A percentile compares a stretch with the other conserved stretches of the same genome.
Conservation (phyloP, 306 rosid genomes). For the Astragalus glycyphyllos region DNA sequence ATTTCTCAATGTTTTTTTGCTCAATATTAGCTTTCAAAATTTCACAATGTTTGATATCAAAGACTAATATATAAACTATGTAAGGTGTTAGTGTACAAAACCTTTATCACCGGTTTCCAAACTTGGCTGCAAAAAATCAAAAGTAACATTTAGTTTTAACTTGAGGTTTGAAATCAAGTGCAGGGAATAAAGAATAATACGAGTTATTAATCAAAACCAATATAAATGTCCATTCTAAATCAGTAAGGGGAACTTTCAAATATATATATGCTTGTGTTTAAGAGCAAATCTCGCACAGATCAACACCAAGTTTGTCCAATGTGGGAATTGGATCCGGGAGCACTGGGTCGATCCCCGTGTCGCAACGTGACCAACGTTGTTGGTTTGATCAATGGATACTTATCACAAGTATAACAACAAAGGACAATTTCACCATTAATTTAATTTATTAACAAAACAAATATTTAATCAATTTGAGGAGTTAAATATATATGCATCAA, state of each 20-base stretch:
- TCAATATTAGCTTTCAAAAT: constrained; percentile 11
- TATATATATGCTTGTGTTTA: no score
- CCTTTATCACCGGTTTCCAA: constrained; percentile 63
- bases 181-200: not conserved
- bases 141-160: not conserved
- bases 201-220: no score
- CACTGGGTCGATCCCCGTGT: no score
- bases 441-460: not conserved
- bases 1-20: constrained; percentile 7
- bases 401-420: no score
- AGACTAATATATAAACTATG: not conserved
- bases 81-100: constrained; percentile 30
- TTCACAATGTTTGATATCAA: not conserved
- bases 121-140: constrained; percentile 48
- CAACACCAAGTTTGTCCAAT: no score
- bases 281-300: no score
- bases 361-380: no score
- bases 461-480: not conserved
- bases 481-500: not conserved
- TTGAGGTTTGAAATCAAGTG: not conserved
- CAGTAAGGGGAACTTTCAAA: no score
- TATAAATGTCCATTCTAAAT: no score
- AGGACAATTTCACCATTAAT: not conserved
- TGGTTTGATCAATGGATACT: not conserved
- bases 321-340: no score